Evolutionary conservation across 176 grass and related monocot genomes (phyloP).

Genomic region (Cymbopogon citratus): DNA sequence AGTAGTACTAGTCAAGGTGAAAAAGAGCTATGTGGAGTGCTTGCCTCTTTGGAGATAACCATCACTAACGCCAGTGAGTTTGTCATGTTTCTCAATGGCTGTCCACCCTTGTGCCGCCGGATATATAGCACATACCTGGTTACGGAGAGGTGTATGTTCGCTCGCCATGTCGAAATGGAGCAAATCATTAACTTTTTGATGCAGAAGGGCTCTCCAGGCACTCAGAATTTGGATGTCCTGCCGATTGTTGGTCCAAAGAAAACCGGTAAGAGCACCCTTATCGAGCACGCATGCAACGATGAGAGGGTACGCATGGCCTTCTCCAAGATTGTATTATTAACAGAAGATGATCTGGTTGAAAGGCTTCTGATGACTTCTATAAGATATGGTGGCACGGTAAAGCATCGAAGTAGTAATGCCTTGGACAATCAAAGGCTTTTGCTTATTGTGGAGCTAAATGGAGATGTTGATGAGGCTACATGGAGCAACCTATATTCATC

Average conservation of each 20-base stretch:
- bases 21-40: background rate
- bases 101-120: background rate
- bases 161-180: background rate
- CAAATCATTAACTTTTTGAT: background rate
- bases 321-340: background rate
- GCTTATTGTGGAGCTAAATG: background rate
- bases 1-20: background rate
- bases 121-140: background rate
- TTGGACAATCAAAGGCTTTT: background rate
- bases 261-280: constrained; percentile 26
- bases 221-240: background rate
- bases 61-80: background rate
- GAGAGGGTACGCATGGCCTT: background rate
- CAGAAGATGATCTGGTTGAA: background rate
- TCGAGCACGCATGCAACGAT: constrained; percentile 2
- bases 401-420: background rate
- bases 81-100: background rate
- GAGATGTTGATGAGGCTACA: background rate
- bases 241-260: background rate
- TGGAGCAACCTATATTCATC: background rate
- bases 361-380: background rate
- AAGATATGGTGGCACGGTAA: background rate
- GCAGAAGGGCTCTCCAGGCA: background rate
- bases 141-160: background rate
- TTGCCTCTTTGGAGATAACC: background rate